These are phyloP conservation scores for Phytophthora colocasiae DNA, from an alignment of 352 stramenopile species.

Conservation along the genomic window DNA sequence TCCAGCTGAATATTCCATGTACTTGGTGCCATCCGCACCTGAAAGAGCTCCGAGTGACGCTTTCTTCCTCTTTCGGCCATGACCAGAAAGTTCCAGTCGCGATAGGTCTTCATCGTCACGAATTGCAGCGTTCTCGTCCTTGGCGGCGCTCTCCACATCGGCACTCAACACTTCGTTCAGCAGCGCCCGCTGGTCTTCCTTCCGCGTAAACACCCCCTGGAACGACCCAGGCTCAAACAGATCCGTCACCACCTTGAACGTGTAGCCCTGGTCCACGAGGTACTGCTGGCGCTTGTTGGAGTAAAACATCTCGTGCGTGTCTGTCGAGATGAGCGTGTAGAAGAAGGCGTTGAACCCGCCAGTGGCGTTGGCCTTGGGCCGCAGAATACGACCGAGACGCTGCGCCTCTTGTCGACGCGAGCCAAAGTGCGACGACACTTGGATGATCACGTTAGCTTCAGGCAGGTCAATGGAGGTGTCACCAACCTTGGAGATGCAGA, in stretches of 20 bases:
- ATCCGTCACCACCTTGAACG: slow-evolving; percentile 99
- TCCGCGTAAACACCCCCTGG: slow-evolving; percentile 81
- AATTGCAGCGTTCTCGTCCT: slow-evolving; percentile 86
- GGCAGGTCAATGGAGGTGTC: slow-evolving; percentile 99
- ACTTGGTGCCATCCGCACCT: slow-evolving; percentile 79
- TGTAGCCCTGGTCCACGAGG: slow-evolving; percentile 99
- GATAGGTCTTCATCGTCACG: slow-evolving; percentile 85
- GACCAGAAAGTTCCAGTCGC: slow-evolving; percentile 65
- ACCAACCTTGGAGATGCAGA: slow-evolving; percentile 95
- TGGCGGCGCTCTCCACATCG: slow-evolving; percentile 80
- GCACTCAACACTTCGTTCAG: slow-evolving; percentile 84
- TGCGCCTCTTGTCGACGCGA: slow-evolving; percentile 99
- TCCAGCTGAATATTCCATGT: slow-evolving; percentile 89
- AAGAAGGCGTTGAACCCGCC: slow-evolving; percentile 99
- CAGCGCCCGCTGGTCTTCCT: slow-evolving; percentile 78
- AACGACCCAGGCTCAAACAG: slow-evolving; percentile 87
- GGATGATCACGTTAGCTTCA: slow-evolving; percentile 99
- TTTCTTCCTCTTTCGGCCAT: slow-evolving; percentile 83
- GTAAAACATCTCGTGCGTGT: slow-evolving; percentile 99
- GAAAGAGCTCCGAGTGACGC: slow-evolving; percentile 80
- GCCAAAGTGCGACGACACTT: slow-evolving; percentile 98
- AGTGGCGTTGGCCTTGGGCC: slow-evolving; percentile 96
- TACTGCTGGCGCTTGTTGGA: slow-evolving; percentile 99
- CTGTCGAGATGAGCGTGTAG: slow-evolving; percentile 99
- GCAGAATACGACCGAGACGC: slow-evolving; percentile 98